Evolutionary conservation across 208 protist species (phyloP).

Genomic region (Trichomonas vaginalis): DNA sequence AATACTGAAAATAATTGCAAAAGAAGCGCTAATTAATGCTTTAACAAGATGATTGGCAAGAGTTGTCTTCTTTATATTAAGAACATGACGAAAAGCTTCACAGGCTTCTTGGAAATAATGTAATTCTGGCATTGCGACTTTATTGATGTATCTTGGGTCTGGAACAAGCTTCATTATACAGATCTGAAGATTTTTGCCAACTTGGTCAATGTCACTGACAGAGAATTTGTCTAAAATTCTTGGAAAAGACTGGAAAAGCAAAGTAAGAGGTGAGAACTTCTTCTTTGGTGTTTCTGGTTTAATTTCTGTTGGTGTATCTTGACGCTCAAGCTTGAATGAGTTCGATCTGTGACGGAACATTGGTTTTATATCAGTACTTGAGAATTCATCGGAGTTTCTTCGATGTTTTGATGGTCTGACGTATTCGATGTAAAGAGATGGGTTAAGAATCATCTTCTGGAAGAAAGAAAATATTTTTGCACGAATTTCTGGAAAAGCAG

Average conservation of each 20-base stretch:
- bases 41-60: neutral
- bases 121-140: neutral
- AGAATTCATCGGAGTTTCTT: neutral
- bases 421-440: neutral
- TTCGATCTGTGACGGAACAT: neutral
- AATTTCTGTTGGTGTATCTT: neutral
- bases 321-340: neutral
- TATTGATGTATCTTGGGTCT: neutral
- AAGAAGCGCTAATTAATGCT: neutral
- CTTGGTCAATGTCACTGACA: neutral
- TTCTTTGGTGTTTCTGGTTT: neutral
- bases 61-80: neutral
- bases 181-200: neutral
- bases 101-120: neutral
- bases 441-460: neutral
- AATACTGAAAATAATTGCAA: neutral
- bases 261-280: neutral
- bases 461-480: neutral
- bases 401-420: neutral
- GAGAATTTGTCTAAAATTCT: neutral
- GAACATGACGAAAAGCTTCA: neutral
- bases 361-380: neutral
- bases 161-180: neutral
- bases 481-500: neutral
- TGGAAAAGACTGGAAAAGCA: neutral